These are phyloP conservation scores for Alloteropsis semialata DNA, from an alignment of 176 grass and related monocot species.

Conservation along the genomic window DNA sequence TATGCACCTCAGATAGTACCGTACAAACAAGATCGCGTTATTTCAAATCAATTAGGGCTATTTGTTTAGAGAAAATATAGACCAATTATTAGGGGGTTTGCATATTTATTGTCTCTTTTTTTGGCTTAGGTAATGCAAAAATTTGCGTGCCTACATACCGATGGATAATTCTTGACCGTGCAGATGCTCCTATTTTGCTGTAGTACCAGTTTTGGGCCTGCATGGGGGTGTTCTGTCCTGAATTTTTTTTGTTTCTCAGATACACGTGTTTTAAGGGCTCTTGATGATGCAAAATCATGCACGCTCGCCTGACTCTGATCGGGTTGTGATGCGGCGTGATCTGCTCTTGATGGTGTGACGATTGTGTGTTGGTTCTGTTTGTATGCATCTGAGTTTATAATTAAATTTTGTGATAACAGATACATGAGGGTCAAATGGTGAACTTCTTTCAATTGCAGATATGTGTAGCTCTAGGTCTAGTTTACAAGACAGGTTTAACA, in stretches of 20 bases:
- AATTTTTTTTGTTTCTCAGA: not conserved
- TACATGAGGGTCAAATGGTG: no score
- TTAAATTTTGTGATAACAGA: no score
- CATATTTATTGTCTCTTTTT: not conserved
- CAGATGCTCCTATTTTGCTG: not conserved
- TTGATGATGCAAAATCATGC: not conserved
- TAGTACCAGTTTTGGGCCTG: not conserved
- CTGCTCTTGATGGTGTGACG: not conserved
- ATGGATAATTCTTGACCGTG: not conserved
- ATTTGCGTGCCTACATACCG: not conserved
- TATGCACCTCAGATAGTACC: not conserved
- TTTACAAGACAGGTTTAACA: not conserved
- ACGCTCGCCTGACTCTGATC: not conserved
- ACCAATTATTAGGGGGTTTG: not conserved
- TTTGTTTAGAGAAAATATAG: not conserved
- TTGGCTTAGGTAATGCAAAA: not conserved
- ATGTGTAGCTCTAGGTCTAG: not conserved
- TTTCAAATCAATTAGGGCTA: not conserved
- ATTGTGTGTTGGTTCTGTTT: not conserved
- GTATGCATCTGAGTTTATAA: not conserved
- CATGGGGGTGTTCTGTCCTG: not conserved
- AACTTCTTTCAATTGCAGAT: not conserved
- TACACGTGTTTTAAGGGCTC: not conserved
- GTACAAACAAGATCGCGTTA: not conserved
- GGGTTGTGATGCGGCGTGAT: not conserved